Evolutionary conservation across 352 stramenopile species (phyloP), one percentile per base, ranked within the genome.

Genomic region (Pilasporangium apinafurcum): DNA sequence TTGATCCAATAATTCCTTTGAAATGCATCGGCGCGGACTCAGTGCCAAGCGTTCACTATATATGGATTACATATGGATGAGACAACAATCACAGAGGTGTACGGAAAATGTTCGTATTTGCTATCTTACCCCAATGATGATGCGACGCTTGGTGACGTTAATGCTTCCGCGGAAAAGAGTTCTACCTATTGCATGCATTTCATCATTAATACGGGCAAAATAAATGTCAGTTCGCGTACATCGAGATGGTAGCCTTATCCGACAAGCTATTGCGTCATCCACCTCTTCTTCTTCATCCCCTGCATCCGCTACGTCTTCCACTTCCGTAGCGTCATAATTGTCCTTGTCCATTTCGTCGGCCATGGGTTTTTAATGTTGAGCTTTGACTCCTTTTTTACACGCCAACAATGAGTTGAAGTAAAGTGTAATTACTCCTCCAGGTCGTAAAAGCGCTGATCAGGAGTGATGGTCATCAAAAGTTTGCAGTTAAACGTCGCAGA

Each of bases 1-100:
- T 48, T 88, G 76, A 24, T 86, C 76, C 28, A 85, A 52, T 35
- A 88, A 64, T 37, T 88, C 76, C 34, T 69, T 79, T 9, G 76
- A 84, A 34, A 86, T 45, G 42, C 72, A 88, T 13, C 76, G 59
- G 6, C 65, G 59, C 4, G 67, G 58, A 36, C 60, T 65, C 26
- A 78, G 31, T 44, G 50, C 48, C 10, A 52, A 5, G 25, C 56
- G 64, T 13, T 82, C 68, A n/a, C 53, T 68, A 16, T 8, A 7
- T 10, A 7, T 21, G 16, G 25, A 8, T 21, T 3, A 13, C 5
- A 8, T 6, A 37, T 2, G 34, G 31, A 7, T 46, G 25, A 28
- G 25, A n/a, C 29, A 36, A 21, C 17, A 39, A 37, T 22, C 33
- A n/a, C 5, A 14, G 9, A 28, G 37, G 24, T 25, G 14, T 33